A percentile compares a stretch with the other conserved stretches of the same genome.
These are phyloP conservation scores for Exophiala oligosperma DNA, from an alignment of 2,329 filamentous ascomycete species.

Conservation along the genomic window DNA sequence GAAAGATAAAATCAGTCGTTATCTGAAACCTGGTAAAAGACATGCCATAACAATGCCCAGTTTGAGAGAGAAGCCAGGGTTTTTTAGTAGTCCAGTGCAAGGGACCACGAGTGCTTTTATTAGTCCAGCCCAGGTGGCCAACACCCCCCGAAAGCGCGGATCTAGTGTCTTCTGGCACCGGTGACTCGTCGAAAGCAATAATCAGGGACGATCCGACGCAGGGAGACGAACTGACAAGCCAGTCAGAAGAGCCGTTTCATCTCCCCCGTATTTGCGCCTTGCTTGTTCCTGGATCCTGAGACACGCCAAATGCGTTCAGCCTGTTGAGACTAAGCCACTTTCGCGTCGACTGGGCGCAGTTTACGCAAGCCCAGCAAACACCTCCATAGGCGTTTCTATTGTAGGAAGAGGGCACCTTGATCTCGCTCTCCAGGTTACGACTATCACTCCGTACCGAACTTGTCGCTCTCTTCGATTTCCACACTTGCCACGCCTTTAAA, in stretches of 20 bases:
- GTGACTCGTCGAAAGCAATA: neutral
- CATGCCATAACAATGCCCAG: no score
- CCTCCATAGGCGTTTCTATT: neutral
- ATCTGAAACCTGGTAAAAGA: no score
- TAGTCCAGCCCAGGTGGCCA: no score
- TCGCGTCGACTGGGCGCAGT: neutral
- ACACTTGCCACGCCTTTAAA: no score
- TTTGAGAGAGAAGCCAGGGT: no score
- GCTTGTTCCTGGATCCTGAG: constrained; percentile 21
- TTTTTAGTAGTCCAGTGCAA: no score
- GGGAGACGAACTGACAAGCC: neutral
- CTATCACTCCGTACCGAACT: neutral
- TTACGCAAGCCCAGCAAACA: neutral
- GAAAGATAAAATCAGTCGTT: no score
- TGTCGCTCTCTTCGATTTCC: no score
- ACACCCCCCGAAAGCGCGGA: no score
- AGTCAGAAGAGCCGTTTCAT: neutral
- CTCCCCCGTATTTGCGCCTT: constrained; percentile 3
- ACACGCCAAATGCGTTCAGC: constrained; percentile 13
- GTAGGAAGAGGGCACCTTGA: neutral
- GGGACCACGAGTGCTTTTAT: no score
- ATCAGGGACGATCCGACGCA: constrained; percentile 2
- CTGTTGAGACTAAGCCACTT: constrained; percentile 1
- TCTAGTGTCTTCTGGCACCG: no score
- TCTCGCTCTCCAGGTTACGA: neutral